Base-by-base conservation (phyloP, 2,329 filamentous ascomycete species). In the Aspergillus arachidicola region DNA sequence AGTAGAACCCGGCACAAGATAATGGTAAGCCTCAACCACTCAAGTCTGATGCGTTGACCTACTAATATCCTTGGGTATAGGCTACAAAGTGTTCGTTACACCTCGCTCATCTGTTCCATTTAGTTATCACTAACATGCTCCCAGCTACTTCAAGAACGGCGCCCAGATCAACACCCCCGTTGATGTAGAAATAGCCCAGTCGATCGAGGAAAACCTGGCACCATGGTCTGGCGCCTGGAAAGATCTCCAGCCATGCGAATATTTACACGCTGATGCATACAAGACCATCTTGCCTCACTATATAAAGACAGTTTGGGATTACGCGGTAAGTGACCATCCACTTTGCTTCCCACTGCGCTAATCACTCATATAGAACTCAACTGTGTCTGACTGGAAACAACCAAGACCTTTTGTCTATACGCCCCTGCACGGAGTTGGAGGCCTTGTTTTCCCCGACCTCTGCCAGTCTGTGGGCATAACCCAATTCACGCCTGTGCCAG, bases 91-190 rank as follows among this genome's bases (percentile, higher is more conserved):
- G 72, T 81, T 72, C 61, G 74, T 46, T 57, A 45, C 54, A 56
- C 54, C 32, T 30, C 59, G 26, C 56, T 54, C 30, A 26, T 51
- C 11, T 26, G 2, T 48, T 43, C 51, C 23, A 9, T 38, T 63
- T 60, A 30, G 38, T 16, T 46, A 28, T 28, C 57, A 63, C 72
- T 77, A 57, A 78, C 68, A 36, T 57, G 19, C 41, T 34, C 26
- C 28, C 68, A 81, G 79, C 10, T 90, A 89, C 76, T 88, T 85
- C 79, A 80, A 79, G 19, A 89, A 89, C 70, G 87, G 87, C 2
- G 87, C 86, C 69, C 87, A 90, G 72, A 89, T 90, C 66, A 88
- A 89, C 59, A 83, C 86, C 11, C 87, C 87, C 4, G 83, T 86
- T 65, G 87, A 89, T 67, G 77, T 71, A 23, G 83, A 85, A 34